Percentiles rank a stretch among this genome's conserved stretches.
Conservation (phyloP, 2,329 filamentous ascomycete species). For the Intubia oerlemansii region DNA sequence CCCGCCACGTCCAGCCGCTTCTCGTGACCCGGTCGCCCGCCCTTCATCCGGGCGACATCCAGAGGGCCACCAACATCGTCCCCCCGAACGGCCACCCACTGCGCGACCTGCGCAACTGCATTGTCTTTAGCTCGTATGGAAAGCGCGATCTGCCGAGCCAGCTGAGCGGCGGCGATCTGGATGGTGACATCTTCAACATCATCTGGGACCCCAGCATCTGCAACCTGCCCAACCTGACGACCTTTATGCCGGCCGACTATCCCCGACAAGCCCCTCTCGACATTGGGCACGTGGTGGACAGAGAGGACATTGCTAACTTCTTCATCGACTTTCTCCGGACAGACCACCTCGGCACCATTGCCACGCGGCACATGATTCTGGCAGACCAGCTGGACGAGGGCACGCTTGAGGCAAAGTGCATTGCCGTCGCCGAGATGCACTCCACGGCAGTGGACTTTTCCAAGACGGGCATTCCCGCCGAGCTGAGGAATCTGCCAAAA, state of each 20-base stretch:
- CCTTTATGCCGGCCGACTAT: constrained; percentile 47
- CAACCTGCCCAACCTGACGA: constrained; percentile 19
- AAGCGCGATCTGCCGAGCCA: constrained; percentile 54
- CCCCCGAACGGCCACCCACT: constrained; percentile 40
- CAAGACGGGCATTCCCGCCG: constrained; percentile 45
- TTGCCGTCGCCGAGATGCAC: constrained; percentile 36
- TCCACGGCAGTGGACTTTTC: constrained; percentile 58
- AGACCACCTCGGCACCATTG: constrained; percentile 44
- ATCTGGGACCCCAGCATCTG: constrained; percentile 39
- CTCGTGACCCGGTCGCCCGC: constrained; percentile 63
- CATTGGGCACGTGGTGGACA: constrained; percentile 36
- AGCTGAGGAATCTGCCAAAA: constrained; percentile 20
- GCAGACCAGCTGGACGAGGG: constrained; percentile 34
- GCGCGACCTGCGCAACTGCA: constrained; percentile 42
- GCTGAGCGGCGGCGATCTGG: constrained; percentile 63
- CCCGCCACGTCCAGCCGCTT: constrained; percentile 18
- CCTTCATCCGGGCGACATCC: constrained; percentile 64
- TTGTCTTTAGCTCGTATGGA: constrained; percentile 57
- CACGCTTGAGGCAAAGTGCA: constrained; percentile 28
- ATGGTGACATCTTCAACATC: constrained; percentile 64
- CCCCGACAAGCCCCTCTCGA: constrained; percentile 31
- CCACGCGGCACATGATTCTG: constrained; percentile 39
- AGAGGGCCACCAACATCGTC: constrained; percentile 38
- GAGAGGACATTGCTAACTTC: constrained; percentile 53
- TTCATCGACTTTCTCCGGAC: constrained; percentile 60